These are phyloP conservation scores for Dentipellis sp. DNA, from an alignment of 768 basidiomycete genomes.

Conservation along the genomic window DNA sequence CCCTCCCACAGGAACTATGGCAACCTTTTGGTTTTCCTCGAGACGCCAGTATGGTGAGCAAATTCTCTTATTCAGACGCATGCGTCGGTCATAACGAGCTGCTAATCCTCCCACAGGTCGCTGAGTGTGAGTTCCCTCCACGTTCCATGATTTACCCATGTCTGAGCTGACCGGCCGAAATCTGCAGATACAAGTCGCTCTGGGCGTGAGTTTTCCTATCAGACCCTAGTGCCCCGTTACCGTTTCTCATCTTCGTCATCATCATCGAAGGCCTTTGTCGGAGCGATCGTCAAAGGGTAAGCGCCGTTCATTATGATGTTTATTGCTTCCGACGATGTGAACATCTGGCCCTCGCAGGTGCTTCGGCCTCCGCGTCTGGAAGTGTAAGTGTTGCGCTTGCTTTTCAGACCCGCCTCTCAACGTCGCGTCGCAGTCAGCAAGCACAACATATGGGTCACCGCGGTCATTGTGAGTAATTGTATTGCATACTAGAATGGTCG, in stretches of 20 bases:
- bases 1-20: constrained; percentile 4
- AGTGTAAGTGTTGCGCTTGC: constrained; percentile 6
- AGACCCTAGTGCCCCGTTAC: neutral
- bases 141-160: neutral
- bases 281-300: constrained; percentile 11
- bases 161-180: neutral
- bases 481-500: neutral
- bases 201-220: constrained; percentile 8
- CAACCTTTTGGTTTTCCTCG: neutral
- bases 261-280: constrained; percentile 4
- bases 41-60: constrained; percentile 12
- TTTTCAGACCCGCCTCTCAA: neutral
- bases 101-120: constrained; percentile 3
- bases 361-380: constrained; percentile 14
- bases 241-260: neutral
- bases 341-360: constrained; percentile 6
- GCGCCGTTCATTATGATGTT: neutral
- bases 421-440: constrained; percentile 6
- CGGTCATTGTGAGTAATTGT: constrained; percentile 7
- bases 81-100: too few species aligned
- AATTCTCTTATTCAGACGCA: too few species aligned
- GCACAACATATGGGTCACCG: constrained; percentile 8
- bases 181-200: constrained; percentile 5
- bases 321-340: neutral
- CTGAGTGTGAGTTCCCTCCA: constrained; percentile 9